These are phyloP conservation scores for Ganoderma leucocontextum DNA, from an alignment of 1,284 basidiomycete species.

Conservation along the genomic window DNA sequence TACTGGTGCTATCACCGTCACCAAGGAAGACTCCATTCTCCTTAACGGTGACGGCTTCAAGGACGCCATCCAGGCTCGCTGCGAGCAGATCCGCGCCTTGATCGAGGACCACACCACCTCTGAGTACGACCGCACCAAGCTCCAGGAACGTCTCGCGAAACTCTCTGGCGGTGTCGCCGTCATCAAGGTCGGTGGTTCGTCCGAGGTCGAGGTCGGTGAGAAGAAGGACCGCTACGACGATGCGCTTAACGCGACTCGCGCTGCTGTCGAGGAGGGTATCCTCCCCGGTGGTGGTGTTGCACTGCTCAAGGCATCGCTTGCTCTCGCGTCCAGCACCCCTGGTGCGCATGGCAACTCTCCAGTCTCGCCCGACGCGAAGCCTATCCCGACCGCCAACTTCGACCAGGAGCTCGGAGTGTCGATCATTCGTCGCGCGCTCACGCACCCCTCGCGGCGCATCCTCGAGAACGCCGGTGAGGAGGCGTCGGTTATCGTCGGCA, in stretches of 20 bases:
- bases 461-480: slow-evolving; percentile 97
- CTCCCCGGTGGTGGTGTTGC: slow-evolving; percentile 96
- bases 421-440: slow-evolving; percentile 91
- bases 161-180: slow-evolving; percentile 96
- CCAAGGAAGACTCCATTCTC: slow-evolving; percentile 98
- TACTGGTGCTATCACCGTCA: slow-evolving; percentile 92
- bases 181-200: slow-evolving; percentile 95
- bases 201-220: slow-evolving; percentile 97
- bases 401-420: slow-evolving; percentile 97
- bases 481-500: slow-evolving; percentile 92
- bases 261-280: slow-evolving; percentile 98
- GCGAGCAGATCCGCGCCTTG: slow-evolving; percentile 93
- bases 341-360: slow-evolving; percentile 43
- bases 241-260: slow-evolving; percentile 95
- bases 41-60: slow-evolving; percentile 94
- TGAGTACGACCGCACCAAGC: slow-evolving; percentile 95
- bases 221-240: slow-evolving; percentile 99
- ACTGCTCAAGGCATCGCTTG: slow-evolving; percentile 87
- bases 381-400: slow-evolving; percentile 90
- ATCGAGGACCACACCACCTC: slow-evolving; percentile 87
- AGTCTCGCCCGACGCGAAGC: slow-evolving; percentile 60
- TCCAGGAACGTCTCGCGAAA: slow-evolving; percentile 98
- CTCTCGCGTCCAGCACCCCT: slow-evolving; percentile 71
- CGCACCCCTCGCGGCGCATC: slow-evolving; percentile 88
- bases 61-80: slow-evolving; percentile 86